Evolutionary conservation across 2,329 filamentous ascomycete species (phyloP).

Genomic region (Madurella mycetomatis): DNA sequence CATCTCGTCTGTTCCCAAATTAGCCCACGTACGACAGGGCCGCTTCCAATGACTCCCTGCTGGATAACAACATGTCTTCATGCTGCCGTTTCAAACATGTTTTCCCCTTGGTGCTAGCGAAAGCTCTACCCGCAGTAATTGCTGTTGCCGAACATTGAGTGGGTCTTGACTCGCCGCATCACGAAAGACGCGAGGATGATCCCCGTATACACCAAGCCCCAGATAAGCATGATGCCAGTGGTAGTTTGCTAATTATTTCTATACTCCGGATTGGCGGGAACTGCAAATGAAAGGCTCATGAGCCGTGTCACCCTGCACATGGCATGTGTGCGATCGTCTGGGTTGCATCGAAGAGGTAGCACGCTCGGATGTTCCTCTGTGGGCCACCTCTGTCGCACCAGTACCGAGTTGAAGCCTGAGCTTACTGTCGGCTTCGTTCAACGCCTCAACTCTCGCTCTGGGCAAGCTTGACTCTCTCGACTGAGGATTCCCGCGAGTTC

Average conservation of each 20-base stretch:
- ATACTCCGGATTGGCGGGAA: not conserved
- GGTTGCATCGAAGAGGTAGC: not conserved
- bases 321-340: not conserved
- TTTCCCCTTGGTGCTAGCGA: too few species aligned
- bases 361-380: too few species aligned
- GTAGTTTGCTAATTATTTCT: not conserved
- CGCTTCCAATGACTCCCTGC: slow-evolving; percentile 1
- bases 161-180: not conserved
- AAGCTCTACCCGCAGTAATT: too few species aligned
- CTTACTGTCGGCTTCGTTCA: too few species aligned
- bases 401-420: too few species aligned
- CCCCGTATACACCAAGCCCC: not conserved
- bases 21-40: slow-evolving; percentile 16
- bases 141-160: not conserved
- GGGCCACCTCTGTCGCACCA: too few species aligned
- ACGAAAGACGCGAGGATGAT: not conserved
- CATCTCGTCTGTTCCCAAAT: slow-evolving; percentile 19
- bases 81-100: too few species aligned
- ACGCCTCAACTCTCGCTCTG: too few species aligned
- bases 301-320: not conserved
- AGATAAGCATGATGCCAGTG: not conserved
- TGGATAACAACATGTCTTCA: not conserved
- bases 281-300: not conserved
- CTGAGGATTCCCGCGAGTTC: too few species aligned
- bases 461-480: too few species aligned